phyloP scores from a whole-genome alignment of 139 green algal species.

The Bryopsis sp. region DNA sequence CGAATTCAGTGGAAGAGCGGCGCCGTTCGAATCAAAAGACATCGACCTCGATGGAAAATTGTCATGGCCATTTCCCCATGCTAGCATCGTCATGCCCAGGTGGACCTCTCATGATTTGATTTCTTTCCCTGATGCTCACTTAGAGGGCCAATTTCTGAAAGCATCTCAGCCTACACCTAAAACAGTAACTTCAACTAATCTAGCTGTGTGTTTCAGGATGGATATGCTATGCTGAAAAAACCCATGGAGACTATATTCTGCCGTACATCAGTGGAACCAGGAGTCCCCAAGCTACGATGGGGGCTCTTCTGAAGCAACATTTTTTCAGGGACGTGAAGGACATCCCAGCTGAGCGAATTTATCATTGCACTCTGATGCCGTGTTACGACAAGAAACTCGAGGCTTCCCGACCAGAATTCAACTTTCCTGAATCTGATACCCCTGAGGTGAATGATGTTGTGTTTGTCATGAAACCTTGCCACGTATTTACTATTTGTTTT shows the following conservation, averaged over 20 bases:
- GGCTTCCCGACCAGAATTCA: slow-evolving; percentile 73
- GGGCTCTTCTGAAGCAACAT: slow-evolving; percentile 73
- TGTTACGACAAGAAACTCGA: slow-evolving; percentile 99
- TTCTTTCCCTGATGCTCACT: not conserved
- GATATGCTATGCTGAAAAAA: slow-evolving; percentile 99
- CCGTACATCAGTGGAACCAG: slow-evolving; percentile 75
- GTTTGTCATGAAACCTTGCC: not conserved
- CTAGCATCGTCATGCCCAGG: slow-evolving; percentile 10
- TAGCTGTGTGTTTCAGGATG: slow-evolving; percentile 55
- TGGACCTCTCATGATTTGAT: not conserved
- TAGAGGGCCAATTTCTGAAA: too few species aligned
- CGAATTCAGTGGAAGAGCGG: too few species aligned
- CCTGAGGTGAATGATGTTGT: slow-evolving; percentile 16
- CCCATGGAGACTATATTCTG: slow-evolving; percentile 72
- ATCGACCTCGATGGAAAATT: too few species aligned
- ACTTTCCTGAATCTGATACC: not conserved
- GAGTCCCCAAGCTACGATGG: slow-evolving; percentile 84
- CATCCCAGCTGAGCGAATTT: slow-evolving; percentile 40
- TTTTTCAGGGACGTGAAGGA: slow-evolving; percentile 14
- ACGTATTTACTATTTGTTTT: too few species aligned
- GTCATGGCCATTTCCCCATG: not conserved
- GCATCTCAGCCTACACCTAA: too few species aligned
- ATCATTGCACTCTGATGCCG: slow-evolving; percentile 91
- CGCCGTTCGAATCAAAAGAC: too few species aligned
- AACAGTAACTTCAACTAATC: too few species aligned